Evolutionary conservation across 345 rosid genomes (phyloP).

Genomic region (Lumnitzera racemosa): DNA sequence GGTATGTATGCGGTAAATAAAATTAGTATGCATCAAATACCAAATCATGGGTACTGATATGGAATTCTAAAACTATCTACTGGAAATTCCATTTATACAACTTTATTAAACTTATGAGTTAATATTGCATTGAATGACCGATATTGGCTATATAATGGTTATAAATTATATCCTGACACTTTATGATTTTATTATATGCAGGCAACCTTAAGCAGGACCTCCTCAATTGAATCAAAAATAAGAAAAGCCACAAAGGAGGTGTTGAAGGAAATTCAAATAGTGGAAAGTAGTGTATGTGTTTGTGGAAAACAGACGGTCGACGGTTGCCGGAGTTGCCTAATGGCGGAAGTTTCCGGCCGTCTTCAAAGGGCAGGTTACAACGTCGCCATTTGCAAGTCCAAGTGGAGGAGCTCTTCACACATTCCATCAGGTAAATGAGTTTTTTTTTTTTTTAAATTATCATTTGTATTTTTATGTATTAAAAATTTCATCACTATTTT

Average conservation of each 20-base stretch:
- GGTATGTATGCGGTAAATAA: too few relatives aligned
- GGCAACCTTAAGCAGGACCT: conserved; percentile 57
- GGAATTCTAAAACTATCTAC: too few relatives aligned
- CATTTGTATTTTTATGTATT: too few relatives aligned
- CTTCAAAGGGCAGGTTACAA: conserved; percentile 52
- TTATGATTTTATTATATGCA: conserved; percentile 8
- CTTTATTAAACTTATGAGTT: too few relatives aligned
- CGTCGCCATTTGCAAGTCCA: conserved; percentile 55
- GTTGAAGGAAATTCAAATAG: conserved; percentile 25
- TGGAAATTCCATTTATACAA: too few relatives aligned
- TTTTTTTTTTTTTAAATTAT: neutral
- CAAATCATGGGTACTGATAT: too few relatives aligned
- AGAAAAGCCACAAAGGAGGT: conserved; percentile 56
- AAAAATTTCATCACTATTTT: too few relatives aligned
- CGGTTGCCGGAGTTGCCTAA: conserved; percentile 56
- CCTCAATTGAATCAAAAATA: conserved; percentile 47
- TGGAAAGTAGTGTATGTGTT: conserved; percentile 25
- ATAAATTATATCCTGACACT: too few relatives aligned
- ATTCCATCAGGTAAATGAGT: conserved; percentile 55
- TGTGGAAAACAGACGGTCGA: conserved; percentile 36
- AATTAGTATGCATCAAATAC: too few relatives aligned
- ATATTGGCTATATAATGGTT: too few relatives aligned
- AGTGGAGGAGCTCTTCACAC: conserved; percentile 58
- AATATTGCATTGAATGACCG: too few relatives aligned
- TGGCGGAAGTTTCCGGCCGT: conserved; percentile 34